Evolutionary conservation across 2,329 filamentous ascomycete genomes (phyloP).

Genomic region (Sporothrix brasiliensis): DNA sequence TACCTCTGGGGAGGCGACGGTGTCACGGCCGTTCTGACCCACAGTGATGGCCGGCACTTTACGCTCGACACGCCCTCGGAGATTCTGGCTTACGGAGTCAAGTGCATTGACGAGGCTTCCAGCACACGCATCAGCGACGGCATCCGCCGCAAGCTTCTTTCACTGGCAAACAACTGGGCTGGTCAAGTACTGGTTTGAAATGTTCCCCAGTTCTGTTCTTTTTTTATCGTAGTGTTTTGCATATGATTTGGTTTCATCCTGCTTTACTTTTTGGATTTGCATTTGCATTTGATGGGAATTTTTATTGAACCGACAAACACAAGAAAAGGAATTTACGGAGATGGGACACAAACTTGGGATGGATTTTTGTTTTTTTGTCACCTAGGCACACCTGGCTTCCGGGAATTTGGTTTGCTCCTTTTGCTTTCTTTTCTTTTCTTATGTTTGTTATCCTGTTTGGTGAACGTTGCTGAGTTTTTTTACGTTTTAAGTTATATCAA

Average conservation of each 20-base stretch:
- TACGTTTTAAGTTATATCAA: not conserved
- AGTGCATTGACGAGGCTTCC: slow-evolving; percentile 46
- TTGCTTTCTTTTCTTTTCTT: not conserved
- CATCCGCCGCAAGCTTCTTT: slow-evolving; percentile 50
- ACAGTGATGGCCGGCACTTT: slow-evolving; percentile 42
- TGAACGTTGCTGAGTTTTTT: not conserved
- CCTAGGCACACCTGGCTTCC: not conserved
- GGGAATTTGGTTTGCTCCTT: not conserved
- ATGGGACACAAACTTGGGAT: not conserved
- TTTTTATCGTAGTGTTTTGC: not conserved
- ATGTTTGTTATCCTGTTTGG: not conserved
- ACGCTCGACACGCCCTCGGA: slow-evolving; percentile 46
- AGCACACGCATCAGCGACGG: slow-evolving; percentile 51
- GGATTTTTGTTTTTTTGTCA: not conserved
- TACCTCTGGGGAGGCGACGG: slow-evolving; percentile 48
- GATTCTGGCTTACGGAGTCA: slow-evolving; percentile 48
- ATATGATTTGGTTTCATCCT: not conserved
- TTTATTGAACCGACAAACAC: not conserved
- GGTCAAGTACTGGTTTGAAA: not conserved
- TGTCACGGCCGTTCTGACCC: slow-evolving; percentile 44
- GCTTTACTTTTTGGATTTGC: slow-evolving; percentile 3
- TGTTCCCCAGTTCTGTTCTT: not conserved
- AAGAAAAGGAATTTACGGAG: not conserved
- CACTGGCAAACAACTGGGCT: slow-evolving; percentile 48
- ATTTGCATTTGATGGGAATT: not conserved